A percentile compares a stretch with the other conserved stretches of the same genome.
These are phyloP conservation scores for Penicillium angulare DNA, from an alignment of 495 filamentous ascomycete genomes.

Conservation along the genomic window DNA sequence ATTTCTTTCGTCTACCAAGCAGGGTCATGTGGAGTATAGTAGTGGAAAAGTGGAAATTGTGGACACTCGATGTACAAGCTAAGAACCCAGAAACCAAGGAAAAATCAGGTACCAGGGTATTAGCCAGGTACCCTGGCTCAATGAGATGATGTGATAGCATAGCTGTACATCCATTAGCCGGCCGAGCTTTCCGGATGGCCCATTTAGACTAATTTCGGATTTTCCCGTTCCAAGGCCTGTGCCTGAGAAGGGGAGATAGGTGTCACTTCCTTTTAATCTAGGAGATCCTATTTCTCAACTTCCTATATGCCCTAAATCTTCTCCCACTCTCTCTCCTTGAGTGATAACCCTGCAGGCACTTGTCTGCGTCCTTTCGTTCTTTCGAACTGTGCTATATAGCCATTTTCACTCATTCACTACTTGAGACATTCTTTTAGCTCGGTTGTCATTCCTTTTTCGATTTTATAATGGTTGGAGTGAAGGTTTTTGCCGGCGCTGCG, in stretches of 20 bases:
- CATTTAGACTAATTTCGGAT: background rate
- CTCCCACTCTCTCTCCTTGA: constrained; percentile 25
- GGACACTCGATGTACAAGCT: background rate
- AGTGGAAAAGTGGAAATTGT: too few species aligned
- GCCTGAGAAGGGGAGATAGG: background rate
- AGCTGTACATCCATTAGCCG: constrained; percentile 2
- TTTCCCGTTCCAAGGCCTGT: background rate
- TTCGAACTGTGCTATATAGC: constrained; percentile 5
- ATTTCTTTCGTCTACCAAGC: background rate
- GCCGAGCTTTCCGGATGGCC: background rate
- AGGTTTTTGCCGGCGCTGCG: constrained; percentile 19
- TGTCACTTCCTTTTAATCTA: constrained; percentile 4
- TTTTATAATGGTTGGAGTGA: constrained; percentile 32
- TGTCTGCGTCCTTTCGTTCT: constrained; percentile 52
- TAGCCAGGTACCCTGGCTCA: background rate
- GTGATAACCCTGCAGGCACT: constrained; percentile 36
- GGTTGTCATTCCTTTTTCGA: constrained; percentile 19
- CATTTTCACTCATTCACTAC: constrained; percentile 20
- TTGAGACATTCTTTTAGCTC: constrained; percentile 12
- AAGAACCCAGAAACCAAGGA: background rate
- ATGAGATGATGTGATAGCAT: background rate
- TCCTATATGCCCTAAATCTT: constrained; percentile 6
- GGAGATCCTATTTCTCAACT: background rate
- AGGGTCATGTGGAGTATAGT: background rate
- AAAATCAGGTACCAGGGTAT: background rate